Percentiles rank a stretch among this genome's conserved stretches.
Conservation (phyloP, 371 early-diverging fungal genomes). For the Rhizomucor miehei region DNA sequence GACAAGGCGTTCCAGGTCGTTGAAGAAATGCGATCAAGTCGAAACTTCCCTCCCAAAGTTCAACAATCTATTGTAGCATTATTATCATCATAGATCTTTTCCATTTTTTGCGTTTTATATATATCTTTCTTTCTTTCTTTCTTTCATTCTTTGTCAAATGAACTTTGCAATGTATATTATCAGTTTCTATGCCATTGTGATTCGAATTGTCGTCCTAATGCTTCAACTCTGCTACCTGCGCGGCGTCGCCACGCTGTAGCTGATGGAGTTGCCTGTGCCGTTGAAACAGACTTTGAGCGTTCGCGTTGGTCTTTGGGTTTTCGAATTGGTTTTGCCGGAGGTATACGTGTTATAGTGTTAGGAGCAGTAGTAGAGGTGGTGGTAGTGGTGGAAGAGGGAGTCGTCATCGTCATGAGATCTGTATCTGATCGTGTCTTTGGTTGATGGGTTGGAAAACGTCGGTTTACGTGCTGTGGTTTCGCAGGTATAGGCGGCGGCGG, state of each 20-base stretch:
- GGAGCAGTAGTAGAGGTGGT: slow-evolving; percentile 1
- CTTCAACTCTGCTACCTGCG: slow-evolving; percentile 17
- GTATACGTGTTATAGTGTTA: slow-evolving; percentile 4
- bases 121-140: background rate
- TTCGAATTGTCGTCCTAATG: slow-evolving; percentile 20
- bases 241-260: slow-evolving; percentile 5
- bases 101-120: background rate
- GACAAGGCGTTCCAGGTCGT: slow-evolving; percentile 37
- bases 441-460: slow-evolving; percentile 4
- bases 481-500: slow-evolving; percentile 33
- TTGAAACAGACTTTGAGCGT: slow-evolving; percentile 28
- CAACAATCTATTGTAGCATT: slow-evolving; percentile 2
- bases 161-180: background rate
- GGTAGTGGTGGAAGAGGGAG: slow-evolving; percentile 8
- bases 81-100: background rate
- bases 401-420: slow-evolving; percentile 7
- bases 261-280: background rate
- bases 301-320: slow-evolving; percentile 19
- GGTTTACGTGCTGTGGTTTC: slow-evolving; percentile 26
- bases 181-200: slow-evolving; percentile 15
- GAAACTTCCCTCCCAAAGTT: slow-evolving; percentile 11
- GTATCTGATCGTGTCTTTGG: slow-evolving; percentile 33
- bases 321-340: slow-evolving; percentile 9
- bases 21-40: slow-evolving; percentile 23
- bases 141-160: background rate